Base-by-base conservation (phyloP, 2,329 filamentous ascomycete genomes). In the Cladosporium austrohemisphaericum region DNA sequence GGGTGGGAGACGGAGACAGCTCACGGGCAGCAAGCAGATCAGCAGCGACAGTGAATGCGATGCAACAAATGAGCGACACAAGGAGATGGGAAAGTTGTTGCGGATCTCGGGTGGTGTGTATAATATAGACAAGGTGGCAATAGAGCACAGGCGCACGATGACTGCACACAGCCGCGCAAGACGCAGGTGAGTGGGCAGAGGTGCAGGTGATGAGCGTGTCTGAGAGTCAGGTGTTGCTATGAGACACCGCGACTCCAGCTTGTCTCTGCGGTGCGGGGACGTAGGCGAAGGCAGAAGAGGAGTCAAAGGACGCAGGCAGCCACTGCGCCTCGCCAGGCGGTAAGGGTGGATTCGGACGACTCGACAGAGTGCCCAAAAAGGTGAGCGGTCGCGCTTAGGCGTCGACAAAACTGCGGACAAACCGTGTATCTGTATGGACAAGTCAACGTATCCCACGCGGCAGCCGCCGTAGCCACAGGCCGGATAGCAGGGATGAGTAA, bases 61-160 rank as follows among this genome's bases (percentile, higher is more conserved):
- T 10, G 32, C 43, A 36, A 16, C 43, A 29, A 46, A 46, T 28
- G 43, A 46, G 25, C 22, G 43, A 46, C 14, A 32, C 14, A 20
- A 28, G 32, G 32, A 25, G 25, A 37, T 28, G 31, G 32, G 32
- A 46, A 18, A 14, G 38, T 18, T 26, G 28, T 10, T 23, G 43
- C 32, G 25, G 32, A 46, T 46, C 41, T 45, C 43, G 43, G 43
- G 43, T 28, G 43, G 32, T 28, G 43, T 45, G 43, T 32, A 46
- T 46, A 19, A 36, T 46, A 46, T 46, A 46, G 43, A 23, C 14
- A 13, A 23, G 23, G 43, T 14, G 32, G 32, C 29, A 45, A 45
- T 45, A 45, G 43, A 16, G 23, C 33, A 33, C 14, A 33, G 20
- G 14, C 16, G 43, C 31, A 26, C 43, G 31, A 33, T 36, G 43